Evolutionary conservation across 2,329 filamentous ascomycete genomes (phyloP).

Genomic region (Scytalidium sp.): DNA sequence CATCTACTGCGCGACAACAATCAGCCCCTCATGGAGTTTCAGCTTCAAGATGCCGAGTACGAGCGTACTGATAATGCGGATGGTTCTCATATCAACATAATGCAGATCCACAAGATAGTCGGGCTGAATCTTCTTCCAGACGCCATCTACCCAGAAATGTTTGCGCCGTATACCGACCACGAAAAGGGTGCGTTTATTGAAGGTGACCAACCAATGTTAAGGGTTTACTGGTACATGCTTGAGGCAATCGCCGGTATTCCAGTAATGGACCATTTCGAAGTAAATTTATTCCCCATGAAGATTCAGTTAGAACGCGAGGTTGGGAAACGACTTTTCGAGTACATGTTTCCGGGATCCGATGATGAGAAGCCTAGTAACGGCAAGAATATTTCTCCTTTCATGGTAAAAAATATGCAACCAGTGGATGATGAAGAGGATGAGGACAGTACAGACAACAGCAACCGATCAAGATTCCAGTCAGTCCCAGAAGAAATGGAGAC

Average conservation of each 20-base stretch:
- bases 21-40: conserved; percentile 87
- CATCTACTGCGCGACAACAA: conserved; percentile 86
- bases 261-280: conserved; percentile 95
- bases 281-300: conserved; percentile 88
- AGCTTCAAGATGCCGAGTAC: conserved; percentile 86
- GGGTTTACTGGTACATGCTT: conserved; percentile 96
- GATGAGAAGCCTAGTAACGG: conserved; percentile 32
- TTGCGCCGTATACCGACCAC: conserved; percentile 80
- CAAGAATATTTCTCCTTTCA: conserved; percentile 60
- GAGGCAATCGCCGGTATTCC: conserved; percentile 97
- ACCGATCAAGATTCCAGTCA: conserved; percentile 22
- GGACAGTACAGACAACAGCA: conserved; percentile 25
- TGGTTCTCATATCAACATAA: conserved; percentile 89
- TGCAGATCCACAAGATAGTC: conserved; percentile 83
- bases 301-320: conserved; percentile 92
- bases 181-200: conserved; percentile 51
- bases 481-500: conserved; percentile 40
- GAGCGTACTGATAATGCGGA: conserved; percentile 96
- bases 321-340: conserved; percentile 91
- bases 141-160: conserved; percentile 94
- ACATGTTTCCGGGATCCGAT: conserved; percentile 85
- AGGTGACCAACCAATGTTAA: conserved; percentile 76
- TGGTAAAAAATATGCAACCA: conserved; percentile 49
- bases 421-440: conserved; percentile 27
- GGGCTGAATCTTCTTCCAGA: conserved; percentile 88